Evolutionary conservation across 2,329 filamentous ascomycete species (phyloP).

Genomic region (Furcasterigmium furcatum): DNA sequence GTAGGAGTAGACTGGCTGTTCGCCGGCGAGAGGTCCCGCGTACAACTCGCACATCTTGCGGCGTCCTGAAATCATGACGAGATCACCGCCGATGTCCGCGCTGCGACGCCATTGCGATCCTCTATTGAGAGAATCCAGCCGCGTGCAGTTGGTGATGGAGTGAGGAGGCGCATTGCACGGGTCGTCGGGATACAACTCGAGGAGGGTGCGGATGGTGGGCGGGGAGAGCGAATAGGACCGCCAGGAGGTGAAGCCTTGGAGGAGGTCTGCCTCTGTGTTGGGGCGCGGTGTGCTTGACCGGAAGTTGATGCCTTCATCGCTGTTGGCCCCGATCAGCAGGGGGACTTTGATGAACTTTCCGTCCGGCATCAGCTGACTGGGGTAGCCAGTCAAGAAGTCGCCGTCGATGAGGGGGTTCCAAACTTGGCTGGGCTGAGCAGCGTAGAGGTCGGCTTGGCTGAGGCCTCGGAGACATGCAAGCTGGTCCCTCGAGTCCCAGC

Average conservation of each 20-base stretch:
- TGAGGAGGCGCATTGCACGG: constrained; percentile 42
- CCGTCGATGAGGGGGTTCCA: constrained; percentile 44
- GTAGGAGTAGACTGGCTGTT: constrained; percentile 40
- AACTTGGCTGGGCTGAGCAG: constrained; percentile 28
- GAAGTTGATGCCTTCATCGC: constrained; percentile 43
- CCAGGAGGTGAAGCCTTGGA: constrained; percentile 36
- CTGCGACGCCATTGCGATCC: constrained; percentile 41
- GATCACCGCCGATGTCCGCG: constrained; percentile 40
- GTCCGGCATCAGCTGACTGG: constrained; percentile 38
- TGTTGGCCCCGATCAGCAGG: constrained; percentile 44
- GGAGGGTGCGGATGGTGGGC: constrained; percentile 35
- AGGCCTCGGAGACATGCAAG: constrained; percentile 32
- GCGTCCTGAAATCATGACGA: constrained; percentile 44
- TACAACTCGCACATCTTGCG: constrained; percentile 41
- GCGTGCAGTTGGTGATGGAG: constrained; percentile 30
- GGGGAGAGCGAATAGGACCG: constrained; percentile 42
- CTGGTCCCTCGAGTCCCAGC: constrained; percentile 27
- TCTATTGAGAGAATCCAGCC: constrained; percentile 16
- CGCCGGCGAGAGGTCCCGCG: constrained; percentile 16
- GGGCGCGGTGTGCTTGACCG: constrained; percentile 27
- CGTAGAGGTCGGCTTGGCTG: constrained; percentile 25
- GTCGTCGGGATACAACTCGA: constrained; percentile 45
- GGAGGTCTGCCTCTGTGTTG: constrained; percentile 39
- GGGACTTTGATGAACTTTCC: constrained; percentile 40
- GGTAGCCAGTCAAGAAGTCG: constrained; percentile 42